These are phyloP conservation scores for Heteromeles arbutifolia DNA, from an alignment of 306 rosid species.

Conservation along the genomic window DNA sequence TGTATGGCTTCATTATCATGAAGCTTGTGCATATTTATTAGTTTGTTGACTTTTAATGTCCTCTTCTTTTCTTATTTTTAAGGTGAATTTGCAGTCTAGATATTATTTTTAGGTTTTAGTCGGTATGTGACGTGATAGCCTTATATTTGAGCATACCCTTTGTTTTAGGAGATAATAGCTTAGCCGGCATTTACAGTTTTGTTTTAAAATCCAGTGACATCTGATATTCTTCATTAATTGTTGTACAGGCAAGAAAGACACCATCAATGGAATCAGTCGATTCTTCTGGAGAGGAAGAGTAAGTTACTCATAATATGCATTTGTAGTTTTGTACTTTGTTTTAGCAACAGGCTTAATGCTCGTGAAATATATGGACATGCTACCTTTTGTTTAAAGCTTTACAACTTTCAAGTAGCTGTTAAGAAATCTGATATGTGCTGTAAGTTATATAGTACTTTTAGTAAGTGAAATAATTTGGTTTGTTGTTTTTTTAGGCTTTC, in stretches of 20 bases:
- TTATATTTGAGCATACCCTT: neutral
- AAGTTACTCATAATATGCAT: slow-evolving; percentile 33
- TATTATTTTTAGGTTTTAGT: neutral
- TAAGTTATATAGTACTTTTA: neutral
- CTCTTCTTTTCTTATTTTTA: neutral
- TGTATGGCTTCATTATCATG: neutral
- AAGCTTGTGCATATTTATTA: neutral
- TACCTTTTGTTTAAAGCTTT: neutral
- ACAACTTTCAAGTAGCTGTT: neutral
- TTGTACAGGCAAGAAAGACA: slow-evolving; percentile 79
- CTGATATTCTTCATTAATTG: slow-evolving; percentile 26
- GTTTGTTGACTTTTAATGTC: neutral
- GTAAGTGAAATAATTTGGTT: neutral
- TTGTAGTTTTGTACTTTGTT: neutral
- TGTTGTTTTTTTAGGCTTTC: slow-evolving; percentile 60
- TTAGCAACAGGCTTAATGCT: neutral
- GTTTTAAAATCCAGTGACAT: slow-evolving; percentile 10
- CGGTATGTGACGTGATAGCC: neutral
- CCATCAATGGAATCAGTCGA: slow-evolving; percentile 90
- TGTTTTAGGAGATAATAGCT: neutral
- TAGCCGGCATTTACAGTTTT: neutral
- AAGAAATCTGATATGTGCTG: neutral
- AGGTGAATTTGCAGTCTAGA: neutral
- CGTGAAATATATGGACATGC: neutral
- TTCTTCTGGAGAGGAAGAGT: slow-evolving; percentile 99